A percentile compares a stretch with the other conserved stretches of the same genome.
Evolutionary conservation across 331 rosid genomes (phyloP).

Genomic region (Ulmus americana): DNA sequence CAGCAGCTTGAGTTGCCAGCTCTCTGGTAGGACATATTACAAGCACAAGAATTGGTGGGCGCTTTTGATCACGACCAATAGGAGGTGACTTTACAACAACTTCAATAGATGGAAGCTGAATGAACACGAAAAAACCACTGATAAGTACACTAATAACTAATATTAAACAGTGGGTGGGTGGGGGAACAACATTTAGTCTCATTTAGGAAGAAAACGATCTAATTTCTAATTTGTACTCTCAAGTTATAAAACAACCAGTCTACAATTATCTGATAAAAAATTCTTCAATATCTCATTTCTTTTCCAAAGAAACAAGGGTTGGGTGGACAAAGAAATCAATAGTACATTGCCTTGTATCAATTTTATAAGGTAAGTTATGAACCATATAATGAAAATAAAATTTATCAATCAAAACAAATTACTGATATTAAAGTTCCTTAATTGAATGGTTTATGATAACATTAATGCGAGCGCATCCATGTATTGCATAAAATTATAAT

Average conservation of each 20-base stretch:
- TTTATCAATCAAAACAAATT: not conserved
- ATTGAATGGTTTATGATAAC: not conserved
- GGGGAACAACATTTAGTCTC: not conserved
- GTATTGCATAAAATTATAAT: not conserved
- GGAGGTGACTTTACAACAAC: constrained; percentile 61
- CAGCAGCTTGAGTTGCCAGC: constrained; percentile 90
- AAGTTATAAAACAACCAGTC: too few relatives aligned
- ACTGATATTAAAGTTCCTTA: not conserved
- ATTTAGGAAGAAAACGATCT: not conserved
- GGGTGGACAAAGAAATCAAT: too few relatives aligned
- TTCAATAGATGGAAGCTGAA: constrained; percentile 97
- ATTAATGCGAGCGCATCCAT: not conserved
- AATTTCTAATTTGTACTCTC: too few relatives aligned
- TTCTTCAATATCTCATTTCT: too few relatives aligned
- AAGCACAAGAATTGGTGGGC: constrained; percentile 78
- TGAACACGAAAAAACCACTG: constrained; percentile 20
- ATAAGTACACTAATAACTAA: constrained; percentile 24
- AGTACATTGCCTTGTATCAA: too few relatives aligned
- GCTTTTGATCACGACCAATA: constrained; percentile 50
- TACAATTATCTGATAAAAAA: too few relatives aligned
- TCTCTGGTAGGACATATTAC: constrained; percentile 96
- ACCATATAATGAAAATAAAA: too few relatives aligned
- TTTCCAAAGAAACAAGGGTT: too few relatives aligned
- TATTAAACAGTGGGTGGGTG: not conserved
- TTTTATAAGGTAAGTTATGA: too few relatives aligned